Evolutionary conservation across 2,329 filamentous ascomycete genomes (phyloP).

Genomic region (Lecanoromycetidae sp.): DNA sequence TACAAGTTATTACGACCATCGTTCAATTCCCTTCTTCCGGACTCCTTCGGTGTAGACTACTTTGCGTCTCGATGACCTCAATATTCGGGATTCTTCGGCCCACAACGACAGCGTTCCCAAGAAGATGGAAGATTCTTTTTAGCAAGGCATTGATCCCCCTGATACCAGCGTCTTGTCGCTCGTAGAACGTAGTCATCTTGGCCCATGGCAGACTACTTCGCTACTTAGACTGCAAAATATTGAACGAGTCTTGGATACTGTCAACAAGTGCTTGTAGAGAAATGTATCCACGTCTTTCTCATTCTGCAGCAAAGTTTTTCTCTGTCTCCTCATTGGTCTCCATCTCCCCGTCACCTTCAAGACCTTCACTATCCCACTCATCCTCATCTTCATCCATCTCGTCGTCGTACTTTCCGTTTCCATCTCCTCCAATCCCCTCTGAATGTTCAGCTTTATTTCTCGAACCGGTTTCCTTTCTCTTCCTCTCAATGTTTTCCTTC

Average conservation of each 20-base stretch:
- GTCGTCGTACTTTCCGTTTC: constrained; percentile 33
- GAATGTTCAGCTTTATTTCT: constrained; percentile 32
- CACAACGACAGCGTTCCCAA: no score
- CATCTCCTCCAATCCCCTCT: constrained; percentile 39
- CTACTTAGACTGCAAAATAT: background rate
- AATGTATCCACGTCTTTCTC: background rate
- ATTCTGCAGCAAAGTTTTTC: background rate
- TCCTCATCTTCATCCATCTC: constrained; percentile 8
- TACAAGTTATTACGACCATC: no score
- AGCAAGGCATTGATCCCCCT: no score
- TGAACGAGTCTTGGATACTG: background rate
- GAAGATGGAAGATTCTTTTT: no score
- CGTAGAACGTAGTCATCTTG: no score
- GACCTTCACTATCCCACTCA: constrained; percentile 26
- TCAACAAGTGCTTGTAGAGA: background rate
- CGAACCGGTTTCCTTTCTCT: constrained; percentile 53
- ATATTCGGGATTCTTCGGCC: no score
- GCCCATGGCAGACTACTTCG: background rate
- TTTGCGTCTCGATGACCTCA: no score
- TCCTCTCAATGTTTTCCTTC: constrained; percentile 80
- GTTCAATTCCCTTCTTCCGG: no score
- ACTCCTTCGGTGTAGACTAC: no score
- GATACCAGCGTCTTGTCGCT: no score
- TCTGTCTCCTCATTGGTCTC: constrained; percentile 26
- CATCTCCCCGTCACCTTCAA: constrained; percentile 26